These are phyloP conservation scores for Rhodotorula paludigena DNA, from an alignment of 768 basidiomycete genomes.

Conservation along the genomic window DNA sequence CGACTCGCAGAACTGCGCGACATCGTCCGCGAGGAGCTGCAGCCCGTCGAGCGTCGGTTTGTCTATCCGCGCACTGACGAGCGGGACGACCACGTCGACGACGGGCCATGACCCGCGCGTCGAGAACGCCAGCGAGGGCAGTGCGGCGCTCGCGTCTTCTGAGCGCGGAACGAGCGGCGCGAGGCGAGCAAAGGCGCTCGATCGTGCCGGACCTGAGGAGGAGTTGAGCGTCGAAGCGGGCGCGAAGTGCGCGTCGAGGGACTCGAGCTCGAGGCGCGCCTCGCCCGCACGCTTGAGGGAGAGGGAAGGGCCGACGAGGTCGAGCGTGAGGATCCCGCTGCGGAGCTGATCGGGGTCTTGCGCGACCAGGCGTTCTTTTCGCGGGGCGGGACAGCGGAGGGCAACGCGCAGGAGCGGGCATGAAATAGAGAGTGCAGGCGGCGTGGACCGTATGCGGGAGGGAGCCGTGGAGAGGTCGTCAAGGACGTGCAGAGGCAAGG, in stretches of 20 bases:
- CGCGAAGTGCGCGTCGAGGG: not conserved
- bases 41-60: slow-evolving; percentile 69
- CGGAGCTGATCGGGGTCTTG: not conserved
- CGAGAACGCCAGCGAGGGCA: not conserved
- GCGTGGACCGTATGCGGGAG: not conserved
- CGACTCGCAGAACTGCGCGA: slow-evolving; percentile 38
- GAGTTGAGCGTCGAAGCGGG: not conserved
- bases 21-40: slow-evolving; percentile 83
- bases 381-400: slow-evolving; percentile 5
- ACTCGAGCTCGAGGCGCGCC: not conserved
- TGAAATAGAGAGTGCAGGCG: not conserved
- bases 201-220: no score
- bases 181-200: not conserved
- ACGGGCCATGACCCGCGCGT: not conserved
- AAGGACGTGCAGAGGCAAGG: not conserved
- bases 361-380: no score
- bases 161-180: slow-evolving; percentile 9
- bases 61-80: slow-evolving; percentile 54
- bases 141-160: not conserved
- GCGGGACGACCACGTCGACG: slow-evolving; percentile 53
- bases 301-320: not conserved
- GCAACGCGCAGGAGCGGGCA: slow-evolving; percentile 3
- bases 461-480: not conserved
- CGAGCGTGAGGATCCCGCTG: not conserved
- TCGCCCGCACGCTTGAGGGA: not conserved